phyloP scores from a whole-genome alignment of 208 protist genomes.

The Leishmania arabica region DNA sequence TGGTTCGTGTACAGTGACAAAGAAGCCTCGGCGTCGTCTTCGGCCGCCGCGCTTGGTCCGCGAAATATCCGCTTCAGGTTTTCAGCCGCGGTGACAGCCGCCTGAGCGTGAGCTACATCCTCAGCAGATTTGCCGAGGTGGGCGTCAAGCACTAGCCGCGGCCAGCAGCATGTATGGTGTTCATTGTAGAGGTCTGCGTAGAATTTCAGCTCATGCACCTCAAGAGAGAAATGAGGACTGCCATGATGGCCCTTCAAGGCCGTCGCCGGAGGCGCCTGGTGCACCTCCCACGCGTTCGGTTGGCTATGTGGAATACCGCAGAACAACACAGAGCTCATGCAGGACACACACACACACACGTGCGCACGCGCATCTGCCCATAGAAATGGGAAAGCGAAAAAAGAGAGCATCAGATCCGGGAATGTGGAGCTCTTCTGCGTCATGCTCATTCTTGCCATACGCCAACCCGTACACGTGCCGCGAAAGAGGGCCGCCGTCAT shows the following conservation, averaged over 20 bases:
- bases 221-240: not conserved
- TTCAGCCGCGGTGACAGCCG: not conserved
- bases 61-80: not conserved
- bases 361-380: not conserved
- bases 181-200: slow-evolving; percentile 32
- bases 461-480: not conserved
- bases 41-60: not conserved
- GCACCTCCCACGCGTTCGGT: slow-evolving; percentile 25
- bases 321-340: slow-evolving; percentile 9
- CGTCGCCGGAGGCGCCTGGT: not conserved
- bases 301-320: slow-evolving; percentile 26
- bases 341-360: not conserved
- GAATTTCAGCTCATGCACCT: slow-evolving; percentile 17
- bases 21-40: not conserved
- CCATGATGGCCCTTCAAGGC: not conserved
- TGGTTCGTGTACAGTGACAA: not conserved
- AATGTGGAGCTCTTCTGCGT: not conserved
- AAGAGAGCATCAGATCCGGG: not conserved
- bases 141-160: slow-evolving; percentile 50
- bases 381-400: not conserved
- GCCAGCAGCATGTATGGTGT: slow-evolving; percentile 66
- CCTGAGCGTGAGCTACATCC: not conserved
- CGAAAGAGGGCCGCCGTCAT: not conserved
- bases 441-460: not conserved
- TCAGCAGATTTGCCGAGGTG: slow-evolving; percentile 20